Evolutionary conservation across 164 flowering plant species (phyloP), one percentile per base, ranked within the genome.

Genomic region (Malania oleifera): DNA sequence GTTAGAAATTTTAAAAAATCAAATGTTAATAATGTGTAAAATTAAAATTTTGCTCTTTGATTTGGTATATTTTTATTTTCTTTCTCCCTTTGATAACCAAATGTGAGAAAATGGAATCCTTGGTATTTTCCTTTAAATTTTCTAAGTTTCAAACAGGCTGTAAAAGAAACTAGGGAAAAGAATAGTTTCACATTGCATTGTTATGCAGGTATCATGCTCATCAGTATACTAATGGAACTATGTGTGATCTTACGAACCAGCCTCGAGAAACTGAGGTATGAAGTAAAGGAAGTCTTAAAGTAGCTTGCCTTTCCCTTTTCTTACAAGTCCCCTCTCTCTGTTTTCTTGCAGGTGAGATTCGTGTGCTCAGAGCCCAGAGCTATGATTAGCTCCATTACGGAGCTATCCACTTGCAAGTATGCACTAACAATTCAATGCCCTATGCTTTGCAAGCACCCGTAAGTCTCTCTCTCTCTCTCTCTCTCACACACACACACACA

Each of bases 371-470:
- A 86, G 63, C 75, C 87, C 29, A 81, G 73, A 69, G 87, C 82
- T 26, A 76, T 88, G 95, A 88, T 93, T 66, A 84, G 70, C 74
- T 85, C 95, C 22, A 81, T 90, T 40, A 86, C 93, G 46, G 99
- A 93, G 77, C 65, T 90, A 63, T 85, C 95, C 25, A 93, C 97
- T 26, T 93, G 99, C 91, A 93, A 83, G 70, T 93, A 93, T 79
- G 97, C 97, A 0, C 78, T 90, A 53, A 90, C 92, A 52, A 61
- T 93, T 45, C 97, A 88, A 34, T 67, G 79, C 70, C 99, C 99
- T n/a, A 79, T 68, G 61, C 89, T 93, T 49, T 93, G 99, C 89
- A 82, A 79, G 72, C 97, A 93, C 69, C 95, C 85, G 96, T 90
- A 75, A 77, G 95, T 58, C 71, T 71, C 61, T 56, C 43, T 27